phyloP scores from a whole-genome alignment of 352 stramenopile species.

The Pythium chondricola region DNA sequence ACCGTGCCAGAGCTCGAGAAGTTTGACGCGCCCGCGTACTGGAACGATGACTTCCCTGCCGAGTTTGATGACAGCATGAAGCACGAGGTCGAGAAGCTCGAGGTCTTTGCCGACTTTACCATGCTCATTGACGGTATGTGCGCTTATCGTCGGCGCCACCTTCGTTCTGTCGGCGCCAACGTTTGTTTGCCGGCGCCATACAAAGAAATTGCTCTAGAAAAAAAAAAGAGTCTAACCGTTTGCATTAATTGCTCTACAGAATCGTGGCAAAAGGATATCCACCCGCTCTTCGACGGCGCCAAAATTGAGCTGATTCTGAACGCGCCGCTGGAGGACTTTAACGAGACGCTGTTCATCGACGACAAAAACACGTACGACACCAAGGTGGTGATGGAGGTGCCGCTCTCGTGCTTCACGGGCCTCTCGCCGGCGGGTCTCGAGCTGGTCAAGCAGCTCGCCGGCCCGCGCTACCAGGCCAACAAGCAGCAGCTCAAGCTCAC shows the following conservation, averaged over 20 bases:
- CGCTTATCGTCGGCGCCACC: too few species aligned
- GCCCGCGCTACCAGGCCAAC: constrained; percentile 71
- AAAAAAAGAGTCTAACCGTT: too few species aligned
- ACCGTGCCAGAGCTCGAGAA: too few species aligned
- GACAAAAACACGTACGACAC: constrained; percentile 79
- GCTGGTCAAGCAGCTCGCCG: constrained; percentile 60
- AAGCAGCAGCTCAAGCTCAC: constrained; percentile 75
- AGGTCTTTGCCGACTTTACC: constrained; percentile 78
- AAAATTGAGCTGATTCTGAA: constrained; percentile 71
- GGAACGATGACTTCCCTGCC: constrained; percentile 60
- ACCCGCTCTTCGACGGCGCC: constrained; percentile 62
- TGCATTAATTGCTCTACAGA: constrained; percentile 22
- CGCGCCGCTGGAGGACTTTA: constrained; percentile 73
- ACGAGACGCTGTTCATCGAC: constrained; percentile 73
- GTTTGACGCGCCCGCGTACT: constrained; percentile 74
- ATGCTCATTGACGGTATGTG: constrained; percentile 54
- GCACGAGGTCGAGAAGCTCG: constrained; percentile 82
- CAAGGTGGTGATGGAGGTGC: constrained; percentile 78
- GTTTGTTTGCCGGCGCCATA: too few species aligned
- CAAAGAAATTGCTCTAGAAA: too few species aligned
- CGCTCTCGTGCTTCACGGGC: constrained; percentile 53
- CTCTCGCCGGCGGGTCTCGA: constrained; percentile 42
- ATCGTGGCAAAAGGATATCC: constrained; percentile 78
- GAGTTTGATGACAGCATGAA: constrained; percentile 79
- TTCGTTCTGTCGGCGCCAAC: too few species aligned